Evolutionary conservation across 768 basidiomycete genomes (phyloP).

Genomic region (Tremella mesenterica): DNA sequence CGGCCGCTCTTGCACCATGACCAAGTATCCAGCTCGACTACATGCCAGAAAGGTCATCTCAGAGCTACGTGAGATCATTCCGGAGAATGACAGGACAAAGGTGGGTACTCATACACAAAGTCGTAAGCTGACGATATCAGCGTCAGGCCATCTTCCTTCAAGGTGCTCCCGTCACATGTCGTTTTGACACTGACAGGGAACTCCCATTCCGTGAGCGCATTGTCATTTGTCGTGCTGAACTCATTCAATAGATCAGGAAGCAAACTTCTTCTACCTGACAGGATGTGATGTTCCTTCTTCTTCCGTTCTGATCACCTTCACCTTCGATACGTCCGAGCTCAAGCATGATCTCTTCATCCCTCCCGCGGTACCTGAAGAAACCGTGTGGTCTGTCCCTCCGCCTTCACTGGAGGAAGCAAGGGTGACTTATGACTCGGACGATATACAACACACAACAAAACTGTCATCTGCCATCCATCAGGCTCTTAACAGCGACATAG

Average conservation of each 20-base stretch:
- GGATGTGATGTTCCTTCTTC: slow-evolving; percentile 69
- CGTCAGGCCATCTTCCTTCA: background rate
- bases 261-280: slow-evolving; percentile 80
- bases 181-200: slow-evolving; percentile 71
- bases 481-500: background rate
- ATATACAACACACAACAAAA: slow-evolving; percentile 50
- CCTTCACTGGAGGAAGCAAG: slow-evolving; percentile 56
- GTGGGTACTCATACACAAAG: slow-evolving; percentile 42
- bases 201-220: slow-evolving; percentile 54
- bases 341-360: slow-evolving; percentile 64
- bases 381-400: slow-evolving; percentile 81
- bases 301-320: slow-evolving; percentile 52
- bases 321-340: slow-evolving; percentile 38
- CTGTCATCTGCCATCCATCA: slow-evolving; percentile 41
- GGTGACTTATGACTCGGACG: slow-evolving; percentile 37
- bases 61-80: slow-evolving; percentile 51
- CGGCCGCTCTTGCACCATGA: too few species aligned
- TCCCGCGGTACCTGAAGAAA: slow-evolving; percentile 52
- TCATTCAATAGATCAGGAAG: slow-evolving; percentile 51
- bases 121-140: background rate
- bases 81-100: slow-evolving; percentile 51
- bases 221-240: slow-evolving; percentile 23
- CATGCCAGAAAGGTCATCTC: slow-evolving; percentile 50
- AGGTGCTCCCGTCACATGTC: slow-evolving; percentile 10
- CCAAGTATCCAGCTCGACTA: slow-evolving; percentile 24